Conservation (phyloP, 441 rosid genomes). For the Pelargonium citronellum region DNA sequence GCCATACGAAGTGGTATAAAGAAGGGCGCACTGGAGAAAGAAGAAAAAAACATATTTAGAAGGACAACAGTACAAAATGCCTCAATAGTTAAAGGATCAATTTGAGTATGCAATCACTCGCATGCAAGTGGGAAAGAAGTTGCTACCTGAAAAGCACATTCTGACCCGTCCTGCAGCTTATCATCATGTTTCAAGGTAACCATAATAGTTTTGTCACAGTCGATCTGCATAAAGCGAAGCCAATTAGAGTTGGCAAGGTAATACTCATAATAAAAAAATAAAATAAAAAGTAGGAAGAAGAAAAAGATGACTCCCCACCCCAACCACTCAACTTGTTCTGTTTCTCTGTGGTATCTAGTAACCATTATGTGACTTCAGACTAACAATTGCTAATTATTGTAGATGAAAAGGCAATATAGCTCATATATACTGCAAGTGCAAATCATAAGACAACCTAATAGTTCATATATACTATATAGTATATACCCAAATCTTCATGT, state of each 20-base stretch:
- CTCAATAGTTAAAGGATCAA: conserved; percentile 8
- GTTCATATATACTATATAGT: too few relatives aligned
- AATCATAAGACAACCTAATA: too few relatives aligned
- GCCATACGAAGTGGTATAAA: conserved; percentile 81
- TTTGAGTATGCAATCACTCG: conserved; percentile 9
- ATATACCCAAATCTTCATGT: too few relatives aligned
- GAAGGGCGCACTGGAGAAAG: conserved; percentile 67
- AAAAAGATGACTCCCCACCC: not conserved
- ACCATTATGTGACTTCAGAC: too few relatives aligned
- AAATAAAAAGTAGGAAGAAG: not conserved
- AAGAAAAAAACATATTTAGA: conserved; percentile 13
- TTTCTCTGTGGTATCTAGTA: too few relatives aligned
- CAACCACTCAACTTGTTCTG: not conserved
- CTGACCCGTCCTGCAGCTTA: conserved; percentile 90
- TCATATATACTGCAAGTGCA: too few relatives aligned
- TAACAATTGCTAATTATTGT: too few relatives aligned
- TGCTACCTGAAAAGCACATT: conserved; percentile 87
- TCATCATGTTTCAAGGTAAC: conserved; percentile 97
- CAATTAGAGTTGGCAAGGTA: not conserved
- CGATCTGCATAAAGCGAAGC: conserved; percentile 58
- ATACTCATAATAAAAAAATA: not conserved
- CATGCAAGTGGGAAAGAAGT: conserved; percentile 16
- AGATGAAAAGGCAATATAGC: too few relatives aligned
- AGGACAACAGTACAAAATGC: conserved; percentile 10
- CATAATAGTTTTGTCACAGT: conserved; percentile 92